Base-by-base conservation (phyloP, 139 green algal species). In the Haematococcus lacustris region DNA sequence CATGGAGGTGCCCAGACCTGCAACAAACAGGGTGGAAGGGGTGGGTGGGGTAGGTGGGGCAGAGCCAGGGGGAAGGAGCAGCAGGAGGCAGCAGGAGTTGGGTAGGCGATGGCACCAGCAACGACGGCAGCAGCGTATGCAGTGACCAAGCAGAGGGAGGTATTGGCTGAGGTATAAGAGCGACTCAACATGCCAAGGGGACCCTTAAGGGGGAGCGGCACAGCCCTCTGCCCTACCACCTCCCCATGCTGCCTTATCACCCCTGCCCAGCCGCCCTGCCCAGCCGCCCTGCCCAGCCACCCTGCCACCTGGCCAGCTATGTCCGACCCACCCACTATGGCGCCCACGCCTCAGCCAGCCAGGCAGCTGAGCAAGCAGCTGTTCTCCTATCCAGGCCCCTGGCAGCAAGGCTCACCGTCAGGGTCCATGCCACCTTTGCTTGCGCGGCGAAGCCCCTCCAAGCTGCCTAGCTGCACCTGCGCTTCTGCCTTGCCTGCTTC, bases 391-490 rank as follows among this genome's bases (percentile, higher is more conserved):
- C 21, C 47, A 57, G 13, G 21, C 47, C 47, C 47, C 13, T 13
- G 47, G 13, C 13, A 13, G 21, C 13, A 57, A 57, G 41, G 75
- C 73, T 50, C 71, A 79, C 88, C 91, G 63, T 87, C 82, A 0
- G 92, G 93, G 78, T 97, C 93, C 43, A 87, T 60, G 9, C 91
- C 89, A 2, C 90, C 92, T 71, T 96, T 95, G 73, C 38, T 73
- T 5, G 88, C 86, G 0, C 35, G 51, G 0, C 81, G 74, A 39
- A 98, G 85, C 61, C 96, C 85, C 3, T 85, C 79, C 51, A 97
- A 59, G 0, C 17, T 81, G 37, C 92, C 93, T 39, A 94, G 33
- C 60, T 53, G 53, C 0, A 0, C 67, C 64, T 5, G 32, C 35
- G 38, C 34, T 53, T 37, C 17, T 26, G 23, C 68, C 60, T 70